Evolutionary conservation across 2,329 filamentous ascomycete genomes (phyloP).

Genomic region (Cytospora schulzeri): DNA sequence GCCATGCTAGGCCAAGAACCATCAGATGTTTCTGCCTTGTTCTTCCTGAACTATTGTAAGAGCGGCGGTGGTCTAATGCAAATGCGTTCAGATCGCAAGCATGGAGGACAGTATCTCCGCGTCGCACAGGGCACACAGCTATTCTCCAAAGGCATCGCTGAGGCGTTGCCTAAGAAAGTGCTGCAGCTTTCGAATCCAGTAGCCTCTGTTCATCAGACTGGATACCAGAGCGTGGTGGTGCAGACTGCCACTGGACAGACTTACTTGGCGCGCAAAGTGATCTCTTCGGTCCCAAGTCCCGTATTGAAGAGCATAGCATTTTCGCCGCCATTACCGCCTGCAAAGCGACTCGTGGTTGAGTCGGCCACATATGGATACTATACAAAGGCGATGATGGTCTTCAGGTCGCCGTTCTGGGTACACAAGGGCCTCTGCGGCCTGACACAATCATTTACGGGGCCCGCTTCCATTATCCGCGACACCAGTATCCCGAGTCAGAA

Average conservation of each 20-base stretch:
- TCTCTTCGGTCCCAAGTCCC: conserved; percentile 51
- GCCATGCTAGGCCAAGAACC: conserved; percentile 55
- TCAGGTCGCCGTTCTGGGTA: conserved; percentile 29
- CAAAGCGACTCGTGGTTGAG: conserved; percentile 42
- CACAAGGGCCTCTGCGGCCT: background rate
- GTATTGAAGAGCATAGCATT: conserved; percentile 50
- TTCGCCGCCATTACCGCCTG: conserved; percentile 45
- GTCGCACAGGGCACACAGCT: conserved; percentile 49
- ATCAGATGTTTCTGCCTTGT: conserved; percentile 51
- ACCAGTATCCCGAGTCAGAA: conserved; percentile 37
- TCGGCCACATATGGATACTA: conserved; percentile 49
- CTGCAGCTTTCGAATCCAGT: conserved; percentile 39
- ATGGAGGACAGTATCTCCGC: conserved; percentile 56
- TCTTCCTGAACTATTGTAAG: conserved; percentile 58
- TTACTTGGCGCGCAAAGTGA: conserved; percentile 46
- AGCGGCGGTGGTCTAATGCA: conserved; percentile 52
- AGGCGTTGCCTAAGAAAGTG: conserved; percentile 34
- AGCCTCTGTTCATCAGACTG: conserved; percentile 34
- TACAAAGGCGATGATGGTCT: conserved; percentile 52
- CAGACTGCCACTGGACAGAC: conserved; percentile 32
- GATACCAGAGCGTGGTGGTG: conserved; percentile 31
- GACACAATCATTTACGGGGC: conserved; percentile 42
- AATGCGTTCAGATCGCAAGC: conserved; percentile 54
- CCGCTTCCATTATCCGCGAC: conserved; percentile 49
- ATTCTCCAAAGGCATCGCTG: conserved; percentile 42